Conservation (phyloP, 768 basidiomycete species). For the Auricularia sp. region DNA sequence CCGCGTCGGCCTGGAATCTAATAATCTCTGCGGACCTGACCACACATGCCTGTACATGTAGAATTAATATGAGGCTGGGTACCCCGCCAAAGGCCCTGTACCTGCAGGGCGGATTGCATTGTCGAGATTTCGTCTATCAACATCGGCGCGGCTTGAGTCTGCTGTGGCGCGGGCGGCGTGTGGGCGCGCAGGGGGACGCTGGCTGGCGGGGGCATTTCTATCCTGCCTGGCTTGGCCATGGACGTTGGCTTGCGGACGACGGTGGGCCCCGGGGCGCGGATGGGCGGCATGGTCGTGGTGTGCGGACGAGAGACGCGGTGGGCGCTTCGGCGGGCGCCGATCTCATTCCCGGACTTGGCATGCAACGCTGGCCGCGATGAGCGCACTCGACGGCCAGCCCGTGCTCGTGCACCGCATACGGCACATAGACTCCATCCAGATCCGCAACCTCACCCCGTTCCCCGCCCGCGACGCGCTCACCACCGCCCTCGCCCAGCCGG, state of each 20-base stretch:
- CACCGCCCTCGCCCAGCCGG: constrained; percentile 58
- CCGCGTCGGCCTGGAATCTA: constrained; percentile 54
- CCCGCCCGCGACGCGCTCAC: constrained; percentile 70
- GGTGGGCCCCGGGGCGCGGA: no score
- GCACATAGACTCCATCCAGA: constrained; percentile 61
- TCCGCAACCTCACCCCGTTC: constrained; percentile 77
- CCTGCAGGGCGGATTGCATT: constrained; percentile 48
- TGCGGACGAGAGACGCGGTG: constrained; percentile 8
- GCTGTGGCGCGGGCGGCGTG: constrained; percentile 27
- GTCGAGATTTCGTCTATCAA: constrained; percentile 59
- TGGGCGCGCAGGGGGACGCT: no score
- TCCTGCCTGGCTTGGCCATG: constrained; percentile 11
- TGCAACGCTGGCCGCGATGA: background rate
- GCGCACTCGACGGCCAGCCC: background rate
- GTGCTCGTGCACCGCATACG: constrained; percentile 50
- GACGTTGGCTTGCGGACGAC: no score
- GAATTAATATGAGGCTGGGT: constrained; percentile 2
- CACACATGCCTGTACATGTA: constrained; percentile 39
- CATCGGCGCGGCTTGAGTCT: constrained; percentile 24
- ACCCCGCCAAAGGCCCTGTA: constrained; percentile 13
- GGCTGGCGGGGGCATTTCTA: constrained; percentile 43
- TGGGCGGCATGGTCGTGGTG: no score
- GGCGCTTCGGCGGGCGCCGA: constrained; percentile 2
- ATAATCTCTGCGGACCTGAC: constrained; percentile 65
- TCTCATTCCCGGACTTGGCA: background rate